Percentiles rank a stretch among this genome's conserved stretches.
Evolutionary conservation across 495 filamentous ascomycete species (phyloP).

Genomic region (Ramalina intermedia): DNA sequence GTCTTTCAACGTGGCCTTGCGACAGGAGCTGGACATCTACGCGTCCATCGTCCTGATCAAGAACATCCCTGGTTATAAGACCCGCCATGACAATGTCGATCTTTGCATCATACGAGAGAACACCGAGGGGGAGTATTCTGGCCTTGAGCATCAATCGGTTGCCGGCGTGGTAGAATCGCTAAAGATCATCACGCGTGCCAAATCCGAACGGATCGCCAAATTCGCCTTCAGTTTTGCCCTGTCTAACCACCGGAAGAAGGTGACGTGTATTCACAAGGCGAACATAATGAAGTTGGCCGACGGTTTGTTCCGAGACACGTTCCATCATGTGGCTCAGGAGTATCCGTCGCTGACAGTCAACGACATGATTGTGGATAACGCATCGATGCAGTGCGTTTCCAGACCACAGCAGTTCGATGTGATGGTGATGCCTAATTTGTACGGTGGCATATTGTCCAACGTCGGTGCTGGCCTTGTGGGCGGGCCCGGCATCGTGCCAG

Average conservation of each 20-base stretch:
- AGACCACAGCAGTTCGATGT: constrained; percentile 96
- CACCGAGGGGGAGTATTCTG: constrained; percentile 98
- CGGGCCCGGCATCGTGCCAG: constrained; percentile 90
- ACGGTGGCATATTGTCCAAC: constrained; percentile 97
- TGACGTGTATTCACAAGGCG: constrained; percentile 98
- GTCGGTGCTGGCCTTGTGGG: constrained; percentile 97
- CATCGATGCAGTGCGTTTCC: constrained; percentile 96
- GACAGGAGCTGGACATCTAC: constrained; percentile 98
- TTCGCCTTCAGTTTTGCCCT: constrained; percentile 96
- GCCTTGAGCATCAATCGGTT: constrained; percentile 95
- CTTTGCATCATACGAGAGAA: constrained; percentile 99
- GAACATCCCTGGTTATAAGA: constrained; percentile 97
- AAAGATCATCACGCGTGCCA: constrained; percentile 97
- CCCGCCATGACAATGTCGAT: constrained; percentile 90
- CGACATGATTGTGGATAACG: constrained; percentile 99
- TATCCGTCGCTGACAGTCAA: constrained; percentile 87
- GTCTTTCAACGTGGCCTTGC: constrained; percentile 97
- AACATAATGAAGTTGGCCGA: constrained; percentile 99
- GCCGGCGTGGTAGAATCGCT: constrained; percentile 94
- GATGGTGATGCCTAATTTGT: constrained; percentile 99
- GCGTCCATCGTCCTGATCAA: constrained; percentile 96
- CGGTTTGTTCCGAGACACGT: constrained; percentile 93
- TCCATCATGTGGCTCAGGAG: constrained; percentile 81
- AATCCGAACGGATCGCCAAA: constrained; percentile 96
- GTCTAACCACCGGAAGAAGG: constrained; percentile 96